Conservation (phyloP, 1,284 basidiomycete species). For the Neolentinus lepideus region DNA sequence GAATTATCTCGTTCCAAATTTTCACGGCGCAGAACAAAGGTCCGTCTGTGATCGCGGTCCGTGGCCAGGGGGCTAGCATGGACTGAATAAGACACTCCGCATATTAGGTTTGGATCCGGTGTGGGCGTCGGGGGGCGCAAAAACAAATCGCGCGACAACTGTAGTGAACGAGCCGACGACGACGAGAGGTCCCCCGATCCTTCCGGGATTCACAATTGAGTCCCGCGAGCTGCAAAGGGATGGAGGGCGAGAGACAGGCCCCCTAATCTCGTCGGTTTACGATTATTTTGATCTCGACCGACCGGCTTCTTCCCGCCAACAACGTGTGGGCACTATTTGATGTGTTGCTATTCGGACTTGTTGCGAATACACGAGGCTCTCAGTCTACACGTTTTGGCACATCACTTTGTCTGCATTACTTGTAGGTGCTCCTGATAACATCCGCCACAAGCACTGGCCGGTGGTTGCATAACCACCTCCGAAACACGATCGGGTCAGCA, state of each 20-base stretch:
- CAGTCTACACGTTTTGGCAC: no score
- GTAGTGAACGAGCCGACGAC: neutral
- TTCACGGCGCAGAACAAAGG: neutral
- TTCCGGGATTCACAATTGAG: neutral
- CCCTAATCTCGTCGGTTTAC: neutral
- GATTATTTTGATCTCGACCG: neutral
- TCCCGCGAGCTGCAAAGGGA: neutral
- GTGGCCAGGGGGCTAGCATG: slow-evolving; percentile 2
- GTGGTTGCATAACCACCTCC: neutral
- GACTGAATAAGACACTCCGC: slow-evolving; percentile 1
- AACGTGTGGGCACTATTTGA: neutral
- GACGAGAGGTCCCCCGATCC: neutral
- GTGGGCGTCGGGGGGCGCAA: neutral
- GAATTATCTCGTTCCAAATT: neutral
- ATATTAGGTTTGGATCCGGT: slow-evolving; percentile 3
- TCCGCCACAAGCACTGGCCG: neutral
- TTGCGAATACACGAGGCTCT: no score
- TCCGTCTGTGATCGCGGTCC: slow-evolving; percentile 1
- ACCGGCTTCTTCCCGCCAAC: neutral
- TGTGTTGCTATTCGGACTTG: neutral
- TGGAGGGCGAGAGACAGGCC: neutral
- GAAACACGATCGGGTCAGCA: slow-evolving; percentile 2
- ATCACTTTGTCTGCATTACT: no score
- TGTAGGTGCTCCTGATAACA: neutral
- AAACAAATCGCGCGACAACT: neutral